A percentile compares a stretch with the other conserved stretches of the same genome.
Conservation (phyloP, 352 stramenopile genomes). For the Globisporangium polare region DNA sequence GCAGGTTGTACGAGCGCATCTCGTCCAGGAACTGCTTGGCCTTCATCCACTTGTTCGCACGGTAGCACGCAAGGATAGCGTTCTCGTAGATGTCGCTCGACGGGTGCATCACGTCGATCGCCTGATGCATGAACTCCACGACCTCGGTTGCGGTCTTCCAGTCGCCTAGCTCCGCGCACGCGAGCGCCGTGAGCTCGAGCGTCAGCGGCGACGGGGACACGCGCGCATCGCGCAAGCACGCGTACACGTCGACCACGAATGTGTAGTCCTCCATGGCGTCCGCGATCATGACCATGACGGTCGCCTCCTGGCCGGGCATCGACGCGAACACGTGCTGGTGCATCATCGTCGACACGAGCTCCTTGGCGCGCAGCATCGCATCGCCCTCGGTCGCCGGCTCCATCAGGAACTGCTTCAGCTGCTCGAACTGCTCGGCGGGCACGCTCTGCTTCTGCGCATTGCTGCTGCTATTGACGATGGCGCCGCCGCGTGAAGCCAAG, state of each 20-base stretch:
- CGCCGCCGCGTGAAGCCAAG: neutral
- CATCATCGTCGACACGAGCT: slow-evolving; percentile 51
- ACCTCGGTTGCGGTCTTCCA: slow-evolving; percentile 55
- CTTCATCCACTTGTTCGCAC: slow-evolving; percentile 62
- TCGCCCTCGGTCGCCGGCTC: slow-evolving; percentile 34
- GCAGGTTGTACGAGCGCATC: slow-evolving; percentile 45
- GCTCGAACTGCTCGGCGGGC: slow-evolving; percentile 40
- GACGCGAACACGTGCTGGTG: slow-evolving; percentile 49
- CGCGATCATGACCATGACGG: slow-evolving; percentile 77
- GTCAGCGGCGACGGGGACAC: slow-evolving; percentile 67
- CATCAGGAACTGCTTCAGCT: slow-evolving; percentile 61
- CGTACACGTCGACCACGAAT: slow-evolving; percentile 64
- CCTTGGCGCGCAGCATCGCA: slow-evolving; percentile 25
- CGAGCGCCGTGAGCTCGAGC: slow-evolving; percentile 55
- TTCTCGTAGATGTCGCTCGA: slow-evolving; percentile 71
- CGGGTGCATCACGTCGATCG: slow-evolving; percentile 65
- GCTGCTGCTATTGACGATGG: neutral
- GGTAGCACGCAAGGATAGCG: slow-evolving; percentile 49
- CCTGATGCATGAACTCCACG: slow-evolving; percentile 65
- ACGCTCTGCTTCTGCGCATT: slow-evolving; percentile 6
- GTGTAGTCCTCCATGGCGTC: slow-evolving; percentile 47
- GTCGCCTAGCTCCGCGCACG: slow-evolving; percentile 51
- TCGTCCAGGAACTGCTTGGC: slow-evolving; percentile 66
- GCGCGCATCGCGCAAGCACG: slow-evolving; percentile 39
- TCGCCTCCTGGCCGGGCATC: slow-evolving; percentile 71